A percentile compares a stretch with the other conserved stretches of the same genome.
These are phyloP conservation scores for Kodamaea kaohsiungensis DNA, from an alignment of 805 yeast genomes.

Conservation along the genomic window DNA sequence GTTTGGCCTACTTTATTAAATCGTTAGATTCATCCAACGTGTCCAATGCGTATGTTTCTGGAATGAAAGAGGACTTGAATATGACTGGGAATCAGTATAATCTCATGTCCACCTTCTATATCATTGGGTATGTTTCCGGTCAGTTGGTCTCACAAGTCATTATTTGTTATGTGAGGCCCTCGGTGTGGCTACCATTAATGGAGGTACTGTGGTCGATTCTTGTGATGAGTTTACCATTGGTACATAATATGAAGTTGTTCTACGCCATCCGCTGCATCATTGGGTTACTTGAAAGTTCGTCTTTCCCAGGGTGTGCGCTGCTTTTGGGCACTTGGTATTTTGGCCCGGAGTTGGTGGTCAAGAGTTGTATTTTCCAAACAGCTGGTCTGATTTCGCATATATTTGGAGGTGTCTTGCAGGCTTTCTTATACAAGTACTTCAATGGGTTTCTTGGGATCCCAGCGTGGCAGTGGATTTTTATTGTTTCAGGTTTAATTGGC, in stretches of 20 bases:
- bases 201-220: slow-evolving; percentile 39
- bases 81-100: slow-evolving; percentile 19
- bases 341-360: slow-evolving; percentile 19
- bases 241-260: slow-evolving; percentile 17
- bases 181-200: slow-evolving; percentile 29
- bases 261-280: slow-evolving; percentile 21
- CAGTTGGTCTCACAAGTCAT: slow-evolving; percentile 14
- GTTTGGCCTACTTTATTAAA: slow-evolving; percentile 20
- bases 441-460: slow-evolving; percentile 39
- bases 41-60: slow-evolving; percentile 23
- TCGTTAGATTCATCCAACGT: slow-evolving; percentile 23
- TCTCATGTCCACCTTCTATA: slow-evolving; percentile 11
- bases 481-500: slow-evolving; percentile 34
- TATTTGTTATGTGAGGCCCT: slow-evolving; percentile 28
- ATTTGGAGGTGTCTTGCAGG: slow-evolving; percentile 21
- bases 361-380: slow-evolving; percentile 15
- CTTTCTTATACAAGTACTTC: slow-evolving; percentile 22
- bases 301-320: slow-evolving; percentile 17
- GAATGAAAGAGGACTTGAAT: slow-evolving; percentile 17
- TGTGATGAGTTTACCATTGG: slow-evolving; percentile 35
- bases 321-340: slow-evolving; percentile 23
- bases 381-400: slow-evolving; percentile 14
- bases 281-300: slow-evolving; percentile 27
- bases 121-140: slow-evolving; percentile 15
- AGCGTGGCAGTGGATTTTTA: slow-evolving; percentile 51